Conservation (phyloP, 2,329 filamentous ascomycete genomes). For the Phoma herbarum region DNA sequence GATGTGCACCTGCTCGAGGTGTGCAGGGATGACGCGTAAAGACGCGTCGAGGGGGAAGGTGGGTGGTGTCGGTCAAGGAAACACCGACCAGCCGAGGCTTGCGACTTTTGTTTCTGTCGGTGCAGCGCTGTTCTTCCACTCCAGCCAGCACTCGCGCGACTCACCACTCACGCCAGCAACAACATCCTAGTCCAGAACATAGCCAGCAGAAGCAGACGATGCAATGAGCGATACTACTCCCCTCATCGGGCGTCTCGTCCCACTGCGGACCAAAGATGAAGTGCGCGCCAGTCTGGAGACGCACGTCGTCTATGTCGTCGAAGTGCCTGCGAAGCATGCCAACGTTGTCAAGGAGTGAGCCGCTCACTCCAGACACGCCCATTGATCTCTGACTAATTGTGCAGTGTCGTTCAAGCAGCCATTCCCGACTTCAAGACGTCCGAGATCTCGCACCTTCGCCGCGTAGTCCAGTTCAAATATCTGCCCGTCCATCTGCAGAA, state of each 20-base stretch:
- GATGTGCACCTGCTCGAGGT: constrained; percentile 5
- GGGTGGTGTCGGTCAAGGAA: constrained; percentile 13
- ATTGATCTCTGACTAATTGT: constrained; percentile 31
- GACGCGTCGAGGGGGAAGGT: constrained; percentile 9
- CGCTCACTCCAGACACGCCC: constrained; percentile 21
- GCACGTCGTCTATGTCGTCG: constrained; percentile 74
- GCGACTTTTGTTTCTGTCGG: constrained; percentile 16
- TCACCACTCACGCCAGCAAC: constrained; percentile 15
- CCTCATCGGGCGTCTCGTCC: constrained; percentile 41
- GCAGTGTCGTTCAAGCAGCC: constrained; percentile 57
- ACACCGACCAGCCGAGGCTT: constrained; percentile 21
- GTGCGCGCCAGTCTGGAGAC: constrained; percentile 59
- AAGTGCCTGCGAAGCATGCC: constrained; percentile 75
- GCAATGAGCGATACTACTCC: constrained; percentile 37
- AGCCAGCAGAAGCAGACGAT: constrained; percentile 29
- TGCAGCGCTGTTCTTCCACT: constrained; percentile 5
- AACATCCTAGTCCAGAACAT: constrained; percentile 11
- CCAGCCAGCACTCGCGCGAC: constrained; percentile 9
- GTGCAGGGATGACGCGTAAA: constrained; percentile 10
- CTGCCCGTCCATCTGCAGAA: constrained; percentile 68
- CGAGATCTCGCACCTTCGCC: constrained; percentile 69
- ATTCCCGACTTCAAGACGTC: constrained; percentile 55
- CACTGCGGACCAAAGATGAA: constrained; percentile 61
- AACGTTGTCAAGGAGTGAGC: constrained; percentile 77
- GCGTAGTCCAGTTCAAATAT: constrained; percentile 76